Conservation (phyloP, 345 rosid species). For the Citrus medica region DNA sequence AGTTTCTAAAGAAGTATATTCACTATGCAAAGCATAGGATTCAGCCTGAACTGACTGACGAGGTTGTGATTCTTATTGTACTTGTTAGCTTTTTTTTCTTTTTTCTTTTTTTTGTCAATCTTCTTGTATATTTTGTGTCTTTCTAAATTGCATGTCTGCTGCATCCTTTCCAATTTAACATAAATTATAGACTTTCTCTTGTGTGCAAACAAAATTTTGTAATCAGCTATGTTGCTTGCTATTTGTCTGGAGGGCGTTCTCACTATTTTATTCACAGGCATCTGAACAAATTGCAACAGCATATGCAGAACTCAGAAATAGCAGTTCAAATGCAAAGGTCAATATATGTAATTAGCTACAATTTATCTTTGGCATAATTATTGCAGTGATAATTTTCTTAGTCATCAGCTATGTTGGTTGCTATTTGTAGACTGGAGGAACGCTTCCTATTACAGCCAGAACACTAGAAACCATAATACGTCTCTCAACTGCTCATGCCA, state of each 20-base stretch:
- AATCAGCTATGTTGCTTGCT: not conserved
- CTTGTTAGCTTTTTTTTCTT: not conserved
- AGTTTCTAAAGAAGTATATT: slow-evolving; percentile 89
- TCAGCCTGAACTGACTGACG: slow-evolving; percentile 92
- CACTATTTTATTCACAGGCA: slow-evolving; percentile 47
- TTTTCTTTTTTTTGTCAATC: not conserved
- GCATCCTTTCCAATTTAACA: not conserved
- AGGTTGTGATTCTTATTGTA: slow-evolving; percentile 38
- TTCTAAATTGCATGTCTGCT: not conserved
- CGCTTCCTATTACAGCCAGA: slow-evolving; percentile 97
- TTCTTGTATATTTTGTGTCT: not conserved
- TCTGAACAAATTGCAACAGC: slow-evolving; percentile 87
- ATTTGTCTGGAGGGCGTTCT: slow-evolving; percentile 5
- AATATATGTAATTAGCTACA: slow-evolving; percentile 12
- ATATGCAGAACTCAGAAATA: slow-evolving; percentile 89
- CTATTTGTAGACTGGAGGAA: slow-evolving; percentile 84
- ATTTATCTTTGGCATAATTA: not conserved
- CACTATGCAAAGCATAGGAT: slow-evolving; percentile 97
- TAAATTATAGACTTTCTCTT: not conserved
- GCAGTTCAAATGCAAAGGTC: slow-evolving; percentile 74
- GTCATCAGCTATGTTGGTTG: slow-evolving; percentile 14
- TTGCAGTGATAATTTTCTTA: not conserved
- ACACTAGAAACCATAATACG: slow-evolving; percentile 97
- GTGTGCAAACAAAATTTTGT: not conserved
- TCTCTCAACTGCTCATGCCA: slow-evolving; percentile 97